Evolutionary conservation across 192 early-diverging fungal species (phyloP).

Genomic region (Mortierella alpina): DNA sequence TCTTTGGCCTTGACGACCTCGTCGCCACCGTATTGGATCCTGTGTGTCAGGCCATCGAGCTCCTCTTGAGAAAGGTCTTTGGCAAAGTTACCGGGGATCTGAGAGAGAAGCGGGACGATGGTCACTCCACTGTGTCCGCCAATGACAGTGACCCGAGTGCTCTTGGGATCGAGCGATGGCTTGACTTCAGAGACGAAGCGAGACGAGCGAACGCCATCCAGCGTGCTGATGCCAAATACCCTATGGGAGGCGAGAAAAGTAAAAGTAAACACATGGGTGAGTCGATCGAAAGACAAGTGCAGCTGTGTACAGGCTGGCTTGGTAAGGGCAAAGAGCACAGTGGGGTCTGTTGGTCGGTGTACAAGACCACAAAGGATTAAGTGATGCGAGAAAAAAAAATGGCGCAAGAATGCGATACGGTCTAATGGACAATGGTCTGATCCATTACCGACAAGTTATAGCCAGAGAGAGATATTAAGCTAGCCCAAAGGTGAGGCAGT

Average conservation of each 20-base stretch:
- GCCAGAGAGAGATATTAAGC: too few relatives aligned
- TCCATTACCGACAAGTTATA: too few relatives aligned
- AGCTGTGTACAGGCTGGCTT: not conserved
- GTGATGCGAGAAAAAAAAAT: too few relatives aligned
- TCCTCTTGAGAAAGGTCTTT: constrained; percentile 85
- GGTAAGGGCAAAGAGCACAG: not conserved
- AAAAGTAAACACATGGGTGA: not conserved
- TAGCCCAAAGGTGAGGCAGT: too few relatives aligned
- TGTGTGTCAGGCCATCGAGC: constrained; percentile 90
- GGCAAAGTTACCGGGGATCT: constrained; percentile 61
- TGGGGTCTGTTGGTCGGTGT: too few relatives aligned
- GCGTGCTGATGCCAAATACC: constrained; percentile 96
- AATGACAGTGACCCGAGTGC: constrained; percentile 86
- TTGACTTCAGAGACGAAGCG: constrained; percentile 91
- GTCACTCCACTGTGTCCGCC: constrained; percentile 98
- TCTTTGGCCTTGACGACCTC: constrained; percentile 99
- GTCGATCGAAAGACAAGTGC: not conserved
- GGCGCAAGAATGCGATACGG: too few relatives aligned
- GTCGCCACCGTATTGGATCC: constrained; percentile 99
- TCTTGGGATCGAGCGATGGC: constrained; percentile 70
- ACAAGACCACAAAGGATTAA: too few relatives aligned
- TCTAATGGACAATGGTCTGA: too few relatives aligned
- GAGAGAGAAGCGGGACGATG: constrained; percentile 95
- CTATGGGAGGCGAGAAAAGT: constrained; percentile 67
- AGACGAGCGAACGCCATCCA: constrained; percentile 97